These are phyloP conservation scores for Bidens hawaiensis DNA, from an alignment of 140 eudicot species.

Conservation along the genomic window DNA sequence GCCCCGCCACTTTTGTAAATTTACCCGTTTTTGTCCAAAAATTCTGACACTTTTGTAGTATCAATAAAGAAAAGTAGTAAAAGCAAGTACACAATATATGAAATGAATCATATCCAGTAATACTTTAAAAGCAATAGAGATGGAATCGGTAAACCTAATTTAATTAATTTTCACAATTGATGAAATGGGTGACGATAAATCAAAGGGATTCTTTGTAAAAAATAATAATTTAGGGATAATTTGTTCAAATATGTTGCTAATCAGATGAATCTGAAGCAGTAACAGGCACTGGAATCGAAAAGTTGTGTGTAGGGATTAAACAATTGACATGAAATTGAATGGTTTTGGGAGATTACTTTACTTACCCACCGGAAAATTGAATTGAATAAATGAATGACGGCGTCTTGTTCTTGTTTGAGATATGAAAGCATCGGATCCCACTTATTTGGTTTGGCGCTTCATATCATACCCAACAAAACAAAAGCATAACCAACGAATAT, in stretches of 20 bases:
- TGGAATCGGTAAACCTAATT: slow-evolving; percentile 9
- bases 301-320: neutral
- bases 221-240: slow-evolving; percentile 1
- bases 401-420: slow-evolving; percentile 33
- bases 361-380: slow-evolving; percentile 2
- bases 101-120: neutral
- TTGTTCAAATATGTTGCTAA: neutral
- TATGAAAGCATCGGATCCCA: slow-evolving; percentile 28
- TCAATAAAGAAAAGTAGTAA: neutral
- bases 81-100: neutral
- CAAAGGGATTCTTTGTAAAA: neutral
- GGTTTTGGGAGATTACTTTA: neutral
- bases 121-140: neutral
- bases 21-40: too few species aligned
- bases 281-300: neutral
- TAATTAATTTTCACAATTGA: neutral
- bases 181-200: neutral
- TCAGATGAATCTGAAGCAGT: neutral
- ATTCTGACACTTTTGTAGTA: too few species aligned
- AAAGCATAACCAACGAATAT: slow-evolving; percentile 11
- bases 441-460: slow-evolving; percentile 13
- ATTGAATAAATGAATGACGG: slow-evolving; percentile 9
- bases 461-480: neutral
- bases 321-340: neutral
- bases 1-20: too few species aligned